These are phyloP conservation scores for Fraxinus sp. DNA, from an alignment of 305 asterid genomes.

Conservation along the genomic window DNA sequence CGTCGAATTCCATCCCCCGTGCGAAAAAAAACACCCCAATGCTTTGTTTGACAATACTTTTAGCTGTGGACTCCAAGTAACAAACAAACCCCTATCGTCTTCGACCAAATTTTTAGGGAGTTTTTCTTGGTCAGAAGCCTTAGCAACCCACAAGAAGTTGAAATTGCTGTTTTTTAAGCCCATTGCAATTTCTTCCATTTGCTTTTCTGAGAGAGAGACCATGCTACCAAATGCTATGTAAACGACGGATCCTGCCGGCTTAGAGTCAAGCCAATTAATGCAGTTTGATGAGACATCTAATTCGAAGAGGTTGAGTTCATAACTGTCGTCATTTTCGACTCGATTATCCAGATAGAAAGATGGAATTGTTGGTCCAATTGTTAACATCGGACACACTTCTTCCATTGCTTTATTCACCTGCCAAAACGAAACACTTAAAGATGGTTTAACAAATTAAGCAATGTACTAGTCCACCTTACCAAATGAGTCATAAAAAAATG, in stretches of 20 bases:
- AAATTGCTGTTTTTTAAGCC: conserved; percentile 38
- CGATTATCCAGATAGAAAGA: conserved; percentile 61
- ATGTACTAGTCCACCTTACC: background rate
- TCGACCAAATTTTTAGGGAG: conserved; percentile 23
- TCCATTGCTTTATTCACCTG: conserved; percentile 60
- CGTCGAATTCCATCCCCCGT: conserved; percentile 50
- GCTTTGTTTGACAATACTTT: conserved; percentile 33
- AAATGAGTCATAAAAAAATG: background rate
- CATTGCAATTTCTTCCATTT: conserved; percentile 52
- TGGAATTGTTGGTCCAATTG: conserved; percentile 75
- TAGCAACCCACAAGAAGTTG: conserved; percentile 59
- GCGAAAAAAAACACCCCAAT: conserved; percentile 39
- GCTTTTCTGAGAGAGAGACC: conserved; percentile 43
- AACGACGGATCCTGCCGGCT: conserved; percentile 52
- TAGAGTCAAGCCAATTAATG: conserved; percentile 47
- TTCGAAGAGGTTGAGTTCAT: conserved; percentile 49
- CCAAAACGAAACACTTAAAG: background rate
- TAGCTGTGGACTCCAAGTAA: conserved; percentile 40
- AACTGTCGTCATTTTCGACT: conserved; percentile 43
- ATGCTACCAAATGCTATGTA: conserved; percentile 80
- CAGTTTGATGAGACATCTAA: conserved; percentile 33
- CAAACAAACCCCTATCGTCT: conserved; percentile 25
- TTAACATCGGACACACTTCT: conserved; percentile 34
- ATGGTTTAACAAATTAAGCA: background rate
- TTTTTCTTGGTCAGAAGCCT: conserved; percentile 38